Base-by-base conservation (phyloP, 129 eudicot genomes). In the Smallanthus sonchifolius region DNA sequence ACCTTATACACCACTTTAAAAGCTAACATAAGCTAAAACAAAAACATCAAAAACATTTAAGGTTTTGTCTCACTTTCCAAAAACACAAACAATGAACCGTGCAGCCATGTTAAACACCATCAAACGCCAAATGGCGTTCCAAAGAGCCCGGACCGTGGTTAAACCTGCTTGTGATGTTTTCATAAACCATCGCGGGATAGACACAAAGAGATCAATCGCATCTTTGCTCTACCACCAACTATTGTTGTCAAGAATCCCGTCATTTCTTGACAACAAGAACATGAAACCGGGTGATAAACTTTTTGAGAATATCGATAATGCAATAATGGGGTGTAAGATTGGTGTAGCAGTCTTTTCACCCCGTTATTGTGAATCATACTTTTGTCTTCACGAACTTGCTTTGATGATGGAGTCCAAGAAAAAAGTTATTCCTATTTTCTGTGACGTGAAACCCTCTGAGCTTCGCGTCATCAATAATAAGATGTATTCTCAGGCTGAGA, bases 331-430 rank as follows among this genome's bases (percentile, higher is more conserved):
- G 19, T 83, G 87, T 81, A 85, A 83, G 72, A 67, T 91, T 28
- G 92, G 90, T 2, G 88, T 91, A 0, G 88, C 92, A 0, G 87
- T 91, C 1, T 91, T 91, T 70, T 91, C 97, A 24, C 96, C 88
- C 0, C 87, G 86, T 15, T 91, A 88, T 56, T 91, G 97, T 38
- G 83, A 86, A 7, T 91, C 97, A 1, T 88, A 91, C 34, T 91
- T 88, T 57, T 91, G 97, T 48, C 87, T 91, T 34, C 97, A 91
- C 54, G 97, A 91, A 55, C 87, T 91, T 61, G 97, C 97, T 1
- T 77, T 91, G 57, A 83, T 91, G 77, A 82, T 81, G 87, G 97
- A 91, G 76, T 40, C 80, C 0, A 81, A 72, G 67, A 91, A 88
- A 78, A 91, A 85, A 61, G 82, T 91, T 52, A 79, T 88, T 59